A percentile compares a stretch with the other conserved stretches of the same genome.
These are phyloP conservation scores for Sporobolus alterniflorus DNA, from an alignment of 202 grass and related monocot species.

Conservation along the genomic window DNA sequence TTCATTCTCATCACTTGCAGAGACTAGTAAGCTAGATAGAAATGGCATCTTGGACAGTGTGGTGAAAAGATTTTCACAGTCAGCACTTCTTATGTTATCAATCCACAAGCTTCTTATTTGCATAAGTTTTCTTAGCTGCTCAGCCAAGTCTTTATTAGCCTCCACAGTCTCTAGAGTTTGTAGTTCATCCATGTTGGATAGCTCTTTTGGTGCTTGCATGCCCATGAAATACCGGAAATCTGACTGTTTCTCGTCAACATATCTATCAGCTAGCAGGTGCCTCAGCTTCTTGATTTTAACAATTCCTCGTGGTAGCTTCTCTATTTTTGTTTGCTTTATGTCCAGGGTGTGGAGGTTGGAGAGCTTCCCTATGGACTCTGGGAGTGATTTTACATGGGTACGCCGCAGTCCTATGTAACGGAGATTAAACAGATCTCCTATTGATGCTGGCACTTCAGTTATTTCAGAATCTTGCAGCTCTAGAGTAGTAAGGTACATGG, in stretches of 20 bases:
- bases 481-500: constrained; percentile 42
- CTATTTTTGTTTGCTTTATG: constrained; percentile 33
- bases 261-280: constrained; percentile 36
- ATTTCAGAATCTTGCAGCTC: constrained; percentile 38
- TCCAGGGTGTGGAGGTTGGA: constrained; percentile 33
- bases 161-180: constrained; percentile 54
- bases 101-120: constrained; percentile 50
- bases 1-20: constrained; percentile 37
- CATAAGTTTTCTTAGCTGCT: constrained; percentile 23
- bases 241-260: not conserved
- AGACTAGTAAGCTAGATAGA: constrained; percentile 51
- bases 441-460: constrained; percentile 1
- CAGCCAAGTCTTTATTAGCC: constrained; percentile 21
- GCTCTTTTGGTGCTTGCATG: constrained; percentile 28
- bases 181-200: constrained; percentile 53
- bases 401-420: constrained; percentile 40
- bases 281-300: constrained; percentile 21
- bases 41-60: constrained; percentile 31
- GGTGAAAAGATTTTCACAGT: constrained; percentile 40
- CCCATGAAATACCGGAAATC: constrained; percentile 11
- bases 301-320: constrained; percentile 24
- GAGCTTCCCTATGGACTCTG: constrained; percentile 2
- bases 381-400: constrained; percentile 29
- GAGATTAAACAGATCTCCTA: constrained; percentile 39
- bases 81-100: constrained; percentile 13